Conservation (phyloP, 768 basidiomycete species). For the Tricholomella constricta region DNA sequence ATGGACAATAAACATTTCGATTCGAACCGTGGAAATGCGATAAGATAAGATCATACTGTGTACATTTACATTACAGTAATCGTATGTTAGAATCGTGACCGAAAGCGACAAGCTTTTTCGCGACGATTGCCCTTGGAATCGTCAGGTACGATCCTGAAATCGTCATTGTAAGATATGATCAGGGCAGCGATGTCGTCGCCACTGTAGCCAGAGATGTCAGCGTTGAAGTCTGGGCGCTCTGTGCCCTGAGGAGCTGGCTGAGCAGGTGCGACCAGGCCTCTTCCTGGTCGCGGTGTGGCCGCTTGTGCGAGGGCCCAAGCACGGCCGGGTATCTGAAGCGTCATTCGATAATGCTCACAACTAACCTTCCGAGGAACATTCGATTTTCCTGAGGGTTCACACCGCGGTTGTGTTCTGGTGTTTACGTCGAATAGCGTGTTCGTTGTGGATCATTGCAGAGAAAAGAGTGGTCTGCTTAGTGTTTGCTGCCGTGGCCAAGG, state of each 20-base stretch:
- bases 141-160: conserved; percentile 14
- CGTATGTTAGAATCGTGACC: too few relatives aligned
- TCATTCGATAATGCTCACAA: too few relatives aligned
- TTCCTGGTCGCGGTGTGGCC: neutral
- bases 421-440: neutral
- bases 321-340: conserved; percentile 10
- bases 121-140: conserved; percentile 5
- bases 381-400: neutral
- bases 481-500: too few relatives aligned
- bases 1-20: too few relatives aligned
- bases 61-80: too few relatives aligned
- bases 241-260: conserved; percentile 10
- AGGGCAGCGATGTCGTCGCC: conserved; percentile 13
- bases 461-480: too few relatives aligned
- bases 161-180: conserved; percentile 20
- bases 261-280: conserved; percentile 3
- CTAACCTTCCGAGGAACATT: neutral
- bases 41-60: too few relatives aligned
- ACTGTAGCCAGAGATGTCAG: conserved; percentile 8
- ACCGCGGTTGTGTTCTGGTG: neutral
- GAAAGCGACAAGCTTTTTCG: conserved; percentile 9
- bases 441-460: neutral
- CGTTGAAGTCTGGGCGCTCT: conserved; percentile 12
- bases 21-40: too few relatives aligned
- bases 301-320: conserved; percentile 1